Percentiles rank a stretch among this genome's conserved stretches.
Evolutionary conservation across 2,329 filamentous ascomycete species (phyloP).

Genomic region (Arthrobotrys entomopaga): DNA sequence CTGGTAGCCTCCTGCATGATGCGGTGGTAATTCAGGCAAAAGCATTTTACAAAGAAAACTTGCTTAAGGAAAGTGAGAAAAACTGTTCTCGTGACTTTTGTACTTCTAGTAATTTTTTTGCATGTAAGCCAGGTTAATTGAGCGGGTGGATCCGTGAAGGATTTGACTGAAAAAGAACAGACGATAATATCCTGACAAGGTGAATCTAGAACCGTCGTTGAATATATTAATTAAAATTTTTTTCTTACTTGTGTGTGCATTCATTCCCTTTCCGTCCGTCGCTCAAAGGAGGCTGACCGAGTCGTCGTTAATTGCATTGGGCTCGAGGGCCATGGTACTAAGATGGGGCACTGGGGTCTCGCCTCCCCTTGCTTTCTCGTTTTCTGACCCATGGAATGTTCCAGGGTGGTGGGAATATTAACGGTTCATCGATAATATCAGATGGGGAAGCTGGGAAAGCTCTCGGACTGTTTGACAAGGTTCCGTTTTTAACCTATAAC

Average conservation of each 20-base stretch:
- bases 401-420: conserved; percentile 53
- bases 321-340: conserved; percentile 9
- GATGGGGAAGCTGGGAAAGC: conserved; percentile 38
- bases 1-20: conserved; percentile 44
- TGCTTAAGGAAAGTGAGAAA: neutral
- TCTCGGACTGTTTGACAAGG: conserved; percentile 29
- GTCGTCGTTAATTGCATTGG: conserved; percentile 19
- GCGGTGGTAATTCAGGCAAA: conserved; percentile 52
- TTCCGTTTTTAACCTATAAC: conserved; percentile 28
- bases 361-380: conserved; percentile 46
- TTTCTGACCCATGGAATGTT: conserved; percentile 43
- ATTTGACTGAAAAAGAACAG: neutral
- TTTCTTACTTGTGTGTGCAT: neutral
- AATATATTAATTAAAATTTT: conserved; percentile 2
- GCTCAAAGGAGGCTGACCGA: conserved; percentile 1
- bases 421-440: conserved; percentile 36
- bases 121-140: neutral
- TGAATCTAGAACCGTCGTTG: conserved; percentile 28
- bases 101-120: conserved; percentile 13
- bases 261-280: conserved; percentile 19
- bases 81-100: conserved; percentile 18
- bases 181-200: conserved; percentile 28
- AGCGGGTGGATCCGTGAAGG: neutral
- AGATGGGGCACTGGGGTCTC: conserved; percentile 10
- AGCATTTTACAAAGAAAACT: conserved; percentile 11